Percentiles rank a stretch among this genome's conserved stretches.
phyloP scores from a whole-genome alignment of 257 asterid species.

The Perilla frutescens region DNA sequence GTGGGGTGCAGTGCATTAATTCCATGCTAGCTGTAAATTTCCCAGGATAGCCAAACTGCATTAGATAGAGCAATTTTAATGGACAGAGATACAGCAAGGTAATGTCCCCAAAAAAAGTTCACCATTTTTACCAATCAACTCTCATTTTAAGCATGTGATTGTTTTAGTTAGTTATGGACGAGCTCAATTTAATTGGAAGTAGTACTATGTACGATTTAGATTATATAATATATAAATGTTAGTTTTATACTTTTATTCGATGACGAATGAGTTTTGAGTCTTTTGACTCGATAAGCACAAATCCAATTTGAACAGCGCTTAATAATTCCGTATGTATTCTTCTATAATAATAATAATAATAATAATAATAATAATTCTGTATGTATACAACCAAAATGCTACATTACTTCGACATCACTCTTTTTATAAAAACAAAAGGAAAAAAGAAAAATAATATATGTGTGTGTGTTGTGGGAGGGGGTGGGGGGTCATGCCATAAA shows the following conservation, averaged over 20 bases:
- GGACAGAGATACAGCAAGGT: constrained; percentile 15
- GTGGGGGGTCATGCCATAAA: no score
- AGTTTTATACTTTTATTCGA: background rate
- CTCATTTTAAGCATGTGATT: background rate
- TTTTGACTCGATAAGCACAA: constrained; percentile 5
- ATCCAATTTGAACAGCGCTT: background rate
- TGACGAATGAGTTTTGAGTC: background rate
- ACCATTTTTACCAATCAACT: constrained; percentile 3
- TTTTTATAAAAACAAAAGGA: no score
- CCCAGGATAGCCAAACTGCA: constrained; percentile 18
- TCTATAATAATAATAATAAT: no score
- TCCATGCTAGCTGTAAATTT: background rate
- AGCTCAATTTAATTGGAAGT: background rate
- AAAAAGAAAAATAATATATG: no score
- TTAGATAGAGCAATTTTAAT: constrained; percentile 8
- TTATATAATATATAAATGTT: background rate
- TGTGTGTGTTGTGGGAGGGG: no score
- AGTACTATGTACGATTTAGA: no score
- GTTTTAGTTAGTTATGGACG: background rate
- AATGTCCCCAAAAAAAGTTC: background rate
- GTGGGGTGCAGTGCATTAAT: constrained; percentile 22
- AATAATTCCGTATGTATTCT: no score
- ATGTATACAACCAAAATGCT: no score
- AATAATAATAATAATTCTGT: no score
- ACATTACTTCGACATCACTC: no score